Conservation (phyloP, 1,284 basidiomycete species). For the Volvariella surrecta region DNA sequence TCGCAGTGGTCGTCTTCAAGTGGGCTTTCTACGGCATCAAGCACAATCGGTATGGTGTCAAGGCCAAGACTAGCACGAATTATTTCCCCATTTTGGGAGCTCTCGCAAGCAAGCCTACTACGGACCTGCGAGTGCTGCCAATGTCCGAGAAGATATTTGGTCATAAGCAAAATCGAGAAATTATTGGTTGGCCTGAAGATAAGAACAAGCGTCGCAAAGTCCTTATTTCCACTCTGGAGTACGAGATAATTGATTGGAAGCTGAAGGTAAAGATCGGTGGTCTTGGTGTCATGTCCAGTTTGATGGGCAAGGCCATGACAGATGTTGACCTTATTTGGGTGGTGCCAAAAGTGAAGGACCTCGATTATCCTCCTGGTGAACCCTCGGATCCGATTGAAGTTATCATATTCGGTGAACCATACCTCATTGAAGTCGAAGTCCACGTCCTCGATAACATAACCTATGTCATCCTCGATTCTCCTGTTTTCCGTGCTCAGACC, state of each 20-base stretch:
- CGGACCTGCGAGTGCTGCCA: constrained; percentile 47
- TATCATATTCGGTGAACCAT: constrained; percentile 90
- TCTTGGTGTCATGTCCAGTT: constrained; percentile 90
- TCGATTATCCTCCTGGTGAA: constrained; percentile 87
- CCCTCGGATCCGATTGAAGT: constrained; percentile 89
- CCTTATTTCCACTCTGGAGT: constrained; percentile 86
- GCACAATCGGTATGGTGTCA: constrained; percentile 85
- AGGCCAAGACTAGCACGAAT: constrained; percentile 59
- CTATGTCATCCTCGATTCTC: constrained; percentile 86
- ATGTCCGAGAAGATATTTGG: constrained; percentile 62
- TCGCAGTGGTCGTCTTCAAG: constrained; percentile 84
- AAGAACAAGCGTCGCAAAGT: constrained; percentile 84
- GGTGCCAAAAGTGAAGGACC: constrained; percentile 86
- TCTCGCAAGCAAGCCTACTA: constrained; percentile 55
- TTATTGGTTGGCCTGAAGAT: constrained; percentile 92
- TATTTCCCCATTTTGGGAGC: constrained; percentile 73
- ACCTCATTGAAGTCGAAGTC: constrained; percentile 90
- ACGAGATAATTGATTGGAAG: constrained; percentile 95
- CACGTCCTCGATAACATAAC: constrained; percentile 91
- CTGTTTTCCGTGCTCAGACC: constrained; percentile 91
- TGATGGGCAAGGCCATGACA: constrained; percentile 96
- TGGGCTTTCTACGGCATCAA: constrained; percentile 94
- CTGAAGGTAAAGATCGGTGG: constrained; percentile 95
- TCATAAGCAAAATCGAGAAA: constrained; percentile 46
- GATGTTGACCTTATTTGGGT: constrained; percentile 93